Evolutionary conservation across 345 rosid species (phyloP).

Genomic region (Pelargonium nanum): DNA sequence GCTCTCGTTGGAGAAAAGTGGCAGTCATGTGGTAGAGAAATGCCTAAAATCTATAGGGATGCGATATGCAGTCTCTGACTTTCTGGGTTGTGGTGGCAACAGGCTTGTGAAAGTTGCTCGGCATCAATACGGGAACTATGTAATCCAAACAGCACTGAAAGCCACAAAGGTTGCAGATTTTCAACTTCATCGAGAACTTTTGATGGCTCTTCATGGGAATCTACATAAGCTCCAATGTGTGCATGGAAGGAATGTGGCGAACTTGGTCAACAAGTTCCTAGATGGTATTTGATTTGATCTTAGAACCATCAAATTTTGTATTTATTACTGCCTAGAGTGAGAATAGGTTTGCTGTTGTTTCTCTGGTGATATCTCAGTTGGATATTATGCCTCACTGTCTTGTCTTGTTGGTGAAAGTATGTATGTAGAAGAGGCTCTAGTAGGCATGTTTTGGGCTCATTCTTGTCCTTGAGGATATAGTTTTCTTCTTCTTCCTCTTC

Average conservation of each 20-base stretch:
- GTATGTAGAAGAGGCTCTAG: not conserved
- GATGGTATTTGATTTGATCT: not conserved
- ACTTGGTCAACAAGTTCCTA: constrained; percentile 1
- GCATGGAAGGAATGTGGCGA: constrained; percentile 15
- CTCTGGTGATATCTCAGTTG: not conserved
- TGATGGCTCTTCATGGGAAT: not conserved
- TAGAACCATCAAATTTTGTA: not conserved
- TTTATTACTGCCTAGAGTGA: too few relatives aligned
- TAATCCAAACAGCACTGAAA: constrained; percentile 23
- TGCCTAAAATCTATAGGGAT: constrained; percentile 9
- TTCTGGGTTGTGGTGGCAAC: constrained; percentile 5
- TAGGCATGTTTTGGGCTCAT: not conserved
- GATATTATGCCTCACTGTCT: not conserved
- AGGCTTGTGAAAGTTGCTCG: constrained; percentile 11
- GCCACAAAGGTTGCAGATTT: constrained; percentile 1
- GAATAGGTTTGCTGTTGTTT: not conserved
- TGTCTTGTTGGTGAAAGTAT: not conserved
- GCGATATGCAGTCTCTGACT: constrained; percentile 3
- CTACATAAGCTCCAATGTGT: not conserved
- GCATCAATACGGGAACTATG: constrained; percentile 19
- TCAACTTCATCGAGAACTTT: constrained; percentile 6
- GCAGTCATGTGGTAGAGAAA: constrained; percentile 22
- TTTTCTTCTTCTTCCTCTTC: not conserved
- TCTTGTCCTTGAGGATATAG: not conserved
- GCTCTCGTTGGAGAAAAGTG: constrained; percentile 18